Base-by-base conservation (phyloP, 495 filamentous ascomycete species). In the Bombardia bombarda region DNA sequence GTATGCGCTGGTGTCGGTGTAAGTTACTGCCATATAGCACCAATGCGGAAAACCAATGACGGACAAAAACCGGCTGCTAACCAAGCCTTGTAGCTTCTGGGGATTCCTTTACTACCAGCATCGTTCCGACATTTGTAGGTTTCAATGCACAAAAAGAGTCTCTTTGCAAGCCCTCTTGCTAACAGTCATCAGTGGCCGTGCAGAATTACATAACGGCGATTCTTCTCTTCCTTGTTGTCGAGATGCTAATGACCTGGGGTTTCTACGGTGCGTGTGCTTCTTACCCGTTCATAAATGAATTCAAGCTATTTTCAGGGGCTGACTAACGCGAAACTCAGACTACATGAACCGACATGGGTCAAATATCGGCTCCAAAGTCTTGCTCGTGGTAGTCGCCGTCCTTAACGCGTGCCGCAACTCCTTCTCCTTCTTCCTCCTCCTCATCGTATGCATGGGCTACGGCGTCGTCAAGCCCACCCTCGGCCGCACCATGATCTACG, bases 161-260 rank as follows among this genome's bases (percentile, higher is more conserved):
- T 7, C 10, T 1, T 12, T 3, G 16, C 6, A 18, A 14, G 16
- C 42, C 24, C 17, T 25, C 19, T 32, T 25, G 44, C 71, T 79
- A 60, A 75, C 51, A 21, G 5, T 32, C 17, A 28, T 13, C 50
- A 87, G 81, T 98, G 50, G 83, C 92, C 13, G 92, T 99, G n/a
- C 92, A 99, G 62, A 97, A 99, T 61, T 97, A 99, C 62, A 96
- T 99, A 53, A 97, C 93, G 5, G 92, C 92, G 13, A 99, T 96
- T 48, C 69, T 99, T 25, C 80, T 90, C 32, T 97, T 99, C 71
- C 73, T 99, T 23, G 84, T 95, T 9, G 61, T 95, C 12, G 92
- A 99, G 63, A 94, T 97, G 77, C 58, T 95, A 51, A 92, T 95
- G 78, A 99, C 92, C 8, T 99, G 92, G 92, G 87, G 86, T 26